phyloP scores from a whole-genome alignment of 116 monocot species.

The Papilionanthe hybrid region DNA sequence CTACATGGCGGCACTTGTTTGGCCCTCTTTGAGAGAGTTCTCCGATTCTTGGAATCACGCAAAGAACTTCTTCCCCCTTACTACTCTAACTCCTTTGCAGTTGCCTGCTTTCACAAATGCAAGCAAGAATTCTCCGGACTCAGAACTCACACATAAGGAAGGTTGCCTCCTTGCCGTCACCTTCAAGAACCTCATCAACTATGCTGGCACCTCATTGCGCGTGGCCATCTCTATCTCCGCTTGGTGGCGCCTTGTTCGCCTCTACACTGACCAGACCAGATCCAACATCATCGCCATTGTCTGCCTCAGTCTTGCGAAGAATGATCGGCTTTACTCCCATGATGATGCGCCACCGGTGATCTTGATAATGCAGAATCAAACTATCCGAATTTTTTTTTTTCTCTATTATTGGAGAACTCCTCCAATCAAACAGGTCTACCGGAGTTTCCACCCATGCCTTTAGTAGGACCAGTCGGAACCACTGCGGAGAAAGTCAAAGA shows the following conservation, averaged over 20 bases:
- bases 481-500: background rate
- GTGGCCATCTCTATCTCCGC: slow-evolving; percentile 39
- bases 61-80: no score
- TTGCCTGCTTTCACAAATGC: no score
- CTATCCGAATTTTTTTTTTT: background rate
- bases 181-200: no score
- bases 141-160: no score
- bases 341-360: background rate
- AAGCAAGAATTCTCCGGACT: no score
- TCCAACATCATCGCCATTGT: slow-evolving; percentile 59
- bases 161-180: no score
- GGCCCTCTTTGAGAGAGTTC: no score
- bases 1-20: no score
- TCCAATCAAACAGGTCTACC: background rate
- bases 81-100: no score
- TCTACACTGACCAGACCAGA: slow-evolving; percentile 93
- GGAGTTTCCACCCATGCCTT: background rate
- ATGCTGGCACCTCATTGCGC: no score
- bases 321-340: no score
- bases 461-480: background rate
- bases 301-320: slow-evolving; percentile 59
- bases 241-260: slow-evolving; percentile 86
- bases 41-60: no score
- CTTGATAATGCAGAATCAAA: background rate
- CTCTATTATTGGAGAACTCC: background rate